Conservation (phyloP, 371 early-diverging fungal species). For the Basidiobolus heterosporus region DNA sequence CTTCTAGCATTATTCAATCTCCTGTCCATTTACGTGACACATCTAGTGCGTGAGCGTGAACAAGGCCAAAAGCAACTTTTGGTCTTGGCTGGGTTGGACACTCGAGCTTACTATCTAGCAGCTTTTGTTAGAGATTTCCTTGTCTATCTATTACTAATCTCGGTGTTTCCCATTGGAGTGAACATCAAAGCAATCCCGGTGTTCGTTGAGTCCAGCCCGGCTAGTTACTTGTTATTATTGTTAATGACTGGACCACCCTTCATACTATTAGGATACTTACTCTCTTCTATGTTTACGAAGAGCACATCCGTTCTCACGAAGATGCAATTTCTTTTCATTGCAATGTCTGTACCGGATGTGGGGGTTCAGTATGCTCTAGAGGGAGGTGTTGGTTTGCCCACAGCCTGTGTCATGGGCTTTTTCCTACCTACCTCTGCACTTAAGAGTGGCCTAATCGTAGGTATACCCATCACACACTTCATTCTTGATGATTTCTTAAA, state of each 20-base stretch:
- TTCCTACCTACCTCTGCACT: no score
- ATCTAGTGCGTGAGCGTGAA: constrained; percentile 15
- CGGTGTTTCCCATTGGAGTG: constrained; percentile 9
- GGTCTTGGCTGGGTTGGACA: constrained; percentile 14
- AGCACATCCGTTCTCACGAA: constrained; percentile 5
- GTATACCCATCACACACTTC: no score
- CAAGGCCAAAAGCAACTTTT: constrained; percentile 14
- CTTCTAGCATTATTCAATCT: constrained; percentile 14
- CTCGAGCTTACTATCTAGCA: constrained; percentile 13
- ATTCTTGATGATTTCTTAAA: no score
- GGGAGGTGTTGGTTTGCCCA: no score
- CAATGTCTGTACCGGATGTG: no score
- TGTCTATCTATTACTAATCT: constrained; percentile 13
- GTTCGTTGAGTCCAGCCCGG: constrained; percentile 13
- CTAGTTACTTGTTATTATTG: constrained; percentile 12
- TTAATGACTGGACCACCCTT: constrained; percentile 10
- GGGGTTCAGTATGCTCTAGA: no score
- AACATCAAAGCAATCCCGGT: constrained; percentile 8
- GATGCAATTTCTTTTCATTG: no score
- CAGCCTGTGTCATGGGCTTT: no score
- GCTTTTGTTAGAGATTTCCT: constrained; percentile 11
- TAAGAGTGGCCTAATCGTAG: no score
- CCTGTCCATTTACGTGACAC: constrained; percentile 12
- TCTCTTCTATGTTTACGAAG: constrained; percentile 15
- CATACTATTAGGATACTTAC: constrained; percentile 12